Evolutionary conservation across 2,329 filamentous ascomycete species (phyloP).

Genomic region (Botrytis sinoallii): DNA sequence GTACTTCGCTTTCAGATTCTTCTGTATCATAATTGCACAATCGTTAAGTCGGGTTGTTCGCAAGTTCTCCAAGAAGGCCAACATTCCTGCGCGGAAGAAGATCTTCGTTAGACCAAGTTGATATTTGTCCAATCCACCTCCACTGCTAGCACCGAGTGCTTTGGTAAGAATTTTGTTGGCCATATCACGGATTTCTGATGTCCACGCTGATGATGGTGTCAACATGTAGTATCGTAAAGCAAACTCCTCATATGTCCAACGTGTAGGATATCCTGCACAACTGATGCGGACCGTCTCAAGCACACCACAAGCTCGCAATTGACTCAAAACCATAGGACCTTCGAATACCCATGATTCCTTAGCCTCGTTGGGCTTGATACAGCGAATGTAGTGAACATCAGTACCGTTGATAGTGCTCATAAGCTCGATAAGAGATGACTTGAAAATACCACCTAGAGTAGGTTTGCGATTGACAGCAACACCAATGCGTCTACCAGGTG

Average conservation of each 20-base stretch:
- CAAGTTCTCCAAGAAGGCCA: slow-evolving; percentile 93
- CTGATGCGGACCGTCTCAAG: slow-evolving; percentile 97
- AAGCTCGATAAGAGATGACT: slow-evolving; percentile 93
- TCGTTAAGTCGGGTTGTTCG: slow-evolving; percentile 87
- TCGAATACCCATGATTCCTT: slow-evolving; percentile 98
- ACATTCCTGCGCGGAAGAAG: slow-evolving; percentile 98
- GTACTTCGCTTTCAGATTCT: slow-evolving; percentile 94
- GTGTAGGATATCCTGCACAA: slow-evolving; percentile 92
- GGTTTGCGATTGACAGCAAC: slow-evolving; percentile 94
- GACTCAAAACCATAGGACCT: slow-evolving; percentile 96
- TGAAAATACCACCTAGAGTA: slow-evolving; percentile 97
- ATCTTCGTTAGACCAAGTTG: slow-evolving; percentile 98
- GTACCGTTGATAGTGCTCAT: slow-evolving; percentile 98
- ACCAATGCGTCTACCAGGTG: slow-evolving; percentile 80
- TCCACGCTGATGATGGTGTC: slow-evolving; percentile 85
- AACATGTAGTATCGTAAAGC: slow-evolving; percentile 98
- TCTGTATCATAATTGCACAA: slow-evolving; percentile 96
- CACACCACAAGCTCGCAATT: slow-evolving; percentile 96
- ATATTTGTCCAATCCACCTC: slow-evolving; percentile 83
- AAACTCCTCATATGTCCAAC: slow-evolving; percentile 99
- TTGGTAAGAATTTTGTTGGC: slow-evolving; percentile 87
- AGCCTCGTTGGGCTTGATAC: slow-evolving; percentile 97
- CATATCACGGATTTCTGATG: slow-evolving; percentile 89
- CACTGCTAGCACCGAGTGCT: slow-evolving; percentile 75
- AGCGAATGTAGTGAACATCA: slow-evolving; percentile 97